Percentiles rank a stretch among this genome's conserved stretches.
phyloP scores from a whole-genome alignment of 257 asterid genomes.

The Cruciata laevipes region DNA sequence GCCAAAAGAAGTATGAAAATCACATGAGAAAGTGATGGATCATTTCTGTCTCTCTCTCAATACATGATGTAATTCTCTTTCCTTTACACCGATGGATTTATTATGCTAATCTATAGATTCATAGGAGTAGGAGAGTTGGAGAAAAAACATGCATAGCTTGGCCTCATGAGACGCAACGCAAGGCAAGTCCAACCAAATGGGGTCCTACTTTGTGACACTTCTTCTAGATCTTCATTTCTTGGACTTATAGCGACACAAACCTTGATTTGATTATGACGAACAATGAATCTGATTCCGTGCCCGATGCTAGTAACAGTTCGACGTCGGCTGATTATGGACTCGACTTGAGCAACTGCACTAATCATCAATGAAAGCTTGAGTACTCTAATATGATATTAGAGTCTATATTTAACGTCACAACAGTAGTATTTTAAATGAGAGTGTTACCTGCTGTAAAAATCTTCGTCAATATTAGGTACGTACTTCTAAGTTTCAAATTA shows the following conservation, averaged over 20 bases:
- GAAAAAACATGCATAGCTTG: slow-evolving; percentile 31
- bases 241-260: slow-evolving; percentile 27
- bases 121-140: slow-evolving; percentile 29
- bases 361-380: too few relatives aligned
- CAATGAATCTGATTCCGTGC: slow-evolving; percentile 22
- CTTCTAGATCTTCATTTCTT: slow-evolving; percentile 29
- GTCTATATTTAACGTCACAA: too few relatives aligned
- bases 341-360: too few relatives aligned
- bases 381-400: too few relatives aligned
- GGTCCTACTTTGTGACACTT: slow-evolving; percentile 37
- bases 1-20: slow-evolving; percentile 12
- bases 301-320: slow-evolving; percentile 13
- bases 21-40: slow-evolving; percentile 58
- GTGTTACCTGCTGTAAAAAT: too few relatives aligned
- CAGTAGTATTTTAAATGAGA: too few relatives aligned
- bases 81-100: too few relatives aligned
- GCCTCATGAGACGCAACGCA: slow-evolving; percentile 10
- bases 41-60: slow-evolving; percentile 30
- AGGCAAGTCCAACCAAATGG: slow-evolving; percentile 51
- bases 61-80: neutral
- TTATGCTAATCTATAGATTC: slow-evolving; percentile 3
- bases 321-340: neutral
- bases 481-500: too few relatives aligned
- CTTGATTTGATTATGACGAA: slow-evolving; percentile 21
- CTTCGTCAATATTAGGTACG: too few relatives aligned